phyloP scores from a whole-genome alignment of 305 asterid species.

The Salvia sclarea region DNA sequence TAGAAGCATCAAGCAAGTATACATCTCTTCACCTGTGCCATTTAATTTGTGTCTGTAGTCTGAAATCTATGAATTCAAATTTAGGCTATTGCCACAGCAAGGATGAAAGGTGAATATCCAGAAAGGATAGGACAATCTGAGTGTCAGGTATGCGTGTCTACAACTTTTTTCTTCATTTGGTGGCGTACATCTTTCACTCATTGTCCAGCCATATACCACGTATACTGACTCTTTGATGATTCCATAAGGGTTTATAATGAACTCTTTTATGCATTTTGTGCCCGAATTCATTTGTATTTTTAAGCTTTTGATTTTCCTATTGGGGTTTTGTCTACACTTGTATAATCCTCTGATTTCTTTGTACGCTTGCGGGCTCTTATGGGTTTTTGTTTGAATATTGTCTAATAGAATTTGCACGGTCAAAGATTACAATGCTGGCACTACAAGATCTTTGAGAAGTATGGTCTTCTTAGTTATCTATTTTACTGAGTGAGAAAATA shows the following conservation, averaged over 20 bases:
- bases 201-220: conserved; percentile 3
- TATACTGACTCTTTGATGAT: not conserved
- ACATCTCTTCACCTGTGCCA: conserved; percentile 11
- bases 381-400: not conserved
- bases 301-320: conserved; percentile 12
- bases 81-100: conserved; percentile 93
- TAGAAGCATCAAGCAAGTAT: conserved; percentile 8
- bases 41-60: conserved; percentile 1
- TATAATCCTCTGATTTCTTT: conserved; percentile 4
- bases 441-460: conserved; percentile 16
- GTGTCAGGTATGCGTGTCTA: conserved; percentile 64
- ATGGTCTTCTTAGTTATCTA: conserved; percentile 6
- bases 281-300: not conserved
- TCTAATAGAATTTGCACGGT: conserved; percentile 4
- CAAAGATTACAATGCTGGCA: conserved; percentile 15
- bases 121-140: conserved; percentile 95
- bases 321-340: conserved; percentile 11
- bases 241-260: not conserved
- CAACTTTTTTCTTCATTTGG: conserved; percentile 23
- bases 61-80: conserved; percentile 24
- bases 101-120: conserved; percentile 97
- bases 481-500: not conserved
- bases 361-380: conserved; percentile 3
- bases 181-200: not conserved
- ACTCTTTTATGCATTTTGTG: not conserved